Base-by-base conservation (phyloP, 2,329 filamentous ascomycete genomes). In the Alternaria triticina region DNA sequence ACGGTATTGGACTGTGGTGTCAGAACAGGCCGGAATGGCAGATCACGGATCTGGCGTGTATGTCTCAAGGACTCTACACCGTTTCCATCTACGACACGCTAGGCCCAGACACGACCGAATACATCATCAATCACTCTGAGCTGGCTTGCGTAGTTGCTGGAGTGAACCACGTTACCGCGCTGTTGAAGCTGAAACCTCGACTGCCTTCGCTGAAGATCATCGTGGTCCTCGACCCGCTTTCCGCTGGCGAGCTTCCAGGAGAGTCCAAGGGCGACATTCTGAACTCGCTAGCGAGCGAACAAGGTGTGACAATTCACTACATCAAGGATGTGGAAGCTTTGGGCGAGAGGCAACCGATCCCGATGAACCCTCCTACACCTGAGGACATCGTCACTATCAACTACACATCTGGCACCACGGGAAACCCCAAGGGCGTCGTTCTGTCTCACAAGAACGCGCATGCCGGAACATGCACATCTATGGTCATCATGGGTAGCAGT, bases 81-180 rank as follows among this genome's bases (percentile, higher is more conserved):
- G 94, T 99, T 59, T 97, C 95, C 6, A 90, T 99, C 54, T 99
- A 99, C 84, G 96, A 98, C 81, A 97, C 95, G 12, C 88, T 99
- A 6, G 95, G 95, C 10, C 91, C 95, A 12, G 93, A 97, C 70
- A 89, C 94, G 3, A 94, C 92, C 61, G 94, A 98, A 82, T 98
- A 92, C 83, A 97, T 99, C 80, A 91, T 98, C 83, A 96, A 96
- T 81, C 95, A 98, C 79, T 89, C 93, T 58, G 86, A 90, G 66
- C 83, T 98, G 60, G 81, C 86, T 62, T 92, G 90, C 74, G 88
- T 98, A 43, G 89, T 91, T 66, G 90, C 92, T 62, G 94, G 92
- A 27, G 84, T 97, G 49, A 88, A 89, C 46, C 94, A 97, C 75
- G 89, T 97, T 57, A 90, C 93, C 2, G 88, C 89, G 15, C 86